These are phyloP conservation scores for Ogataea polymorpha DNA, from an alignment of 805 yeast species.

Conservation along the genomic window DNA sequence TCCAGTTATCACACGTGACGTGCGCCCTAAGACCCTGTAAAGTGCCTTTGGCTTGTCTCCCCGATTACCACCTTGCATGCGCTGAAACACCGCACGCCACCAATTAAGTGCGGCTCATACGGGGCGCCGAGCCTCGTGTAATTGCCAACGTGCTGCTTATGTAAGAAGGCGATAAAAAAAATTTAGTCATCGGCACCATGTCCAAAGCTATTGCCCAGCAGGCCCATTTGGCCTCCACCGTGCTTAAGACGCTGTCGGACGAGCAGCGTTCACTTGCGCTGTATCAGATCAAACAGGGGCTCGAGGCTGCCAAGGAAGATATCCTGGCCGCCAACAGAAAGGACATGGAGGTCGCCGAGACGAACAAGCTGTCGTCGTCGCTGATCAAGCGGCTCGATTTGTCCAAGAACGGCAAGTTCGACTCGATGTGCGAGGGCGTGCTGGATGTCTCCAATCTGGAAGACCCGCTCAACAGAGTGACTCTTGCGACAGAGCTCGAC, in stretches of 20 bases:
- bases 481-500: slow-evolving; percentile 80
- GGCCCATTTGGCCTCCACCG: slow-evolving; percentile 82
- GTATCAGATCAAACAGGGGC: slow-evolving; percentile 65
- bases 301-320: slow-evolving; percentile 53
- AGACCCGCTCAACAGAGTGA: slow-evolving; percentile 90
- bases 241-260: slow-evolving; percentile 72
- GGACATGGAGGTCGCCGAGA: slow-evolving; percentile 70
- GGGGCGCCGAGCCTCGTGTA: too few species aligned
- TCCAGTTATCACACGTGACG: too few species aligned
- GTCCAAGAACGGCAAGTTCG: slow-evolving; percentile 79
- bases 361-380: slow-evolving; percentile 61
- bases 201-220: slow-evolving; percentile 76
- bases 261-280: slow-evolving; percentile 73
- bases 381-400: slow-evolving; percentile 83
- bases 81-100: too few species aligned
- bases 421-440: slow-evolving; percentile 91
- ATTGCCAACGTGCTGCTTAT: too few species aligned
- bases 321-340: slow-evolving; percentile 70
- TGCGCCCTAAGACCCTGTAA: too few species aligned
- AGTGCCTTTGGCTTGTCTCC: too few species aligned
- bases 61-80: too few species aligned
- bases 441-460: slow-evolving; percentile 84
- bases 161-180: not conserved
- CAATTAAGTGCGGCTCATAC: too few species aligned
- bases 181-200: slow-evolving; percentile 27